Percentiles rank a stretch among this genome's conserved stretches.
Conservation (phyloP, 176 grass and related monocot genomes). For the Ampelocalamus luodianensis region DNA sequence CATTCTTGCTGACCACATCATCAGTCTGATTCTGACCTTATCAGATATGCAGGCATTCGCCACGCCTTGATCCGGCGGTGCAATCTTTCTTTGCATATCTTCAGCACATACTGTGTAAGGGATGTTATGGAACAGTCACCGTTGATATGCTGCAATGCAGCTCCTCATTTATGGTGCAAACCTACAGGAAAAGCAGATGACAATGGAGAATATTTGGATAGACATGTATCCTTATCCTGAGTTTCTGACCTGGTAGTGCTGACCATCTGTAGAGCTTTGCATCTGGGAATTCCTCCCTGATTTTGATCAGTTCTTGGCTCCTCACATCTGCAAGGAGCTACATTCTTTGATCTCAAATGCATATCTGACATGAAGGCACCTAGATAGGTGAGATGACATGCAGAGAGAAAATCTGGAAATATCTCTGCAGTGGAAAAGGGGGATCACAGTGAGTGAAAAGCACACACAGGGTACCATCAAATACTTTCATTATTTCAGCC, state of each 20-base stretch:
- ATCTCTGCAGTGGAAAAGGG: neutral
- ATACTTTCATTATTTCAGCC: slow-evolving; percentile 24
- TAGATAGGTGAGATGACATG: neutral
- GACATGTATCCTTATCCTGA: slow-evolving; percentile 51
- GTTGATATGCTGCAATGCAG: slow-evolving; percentile 21
- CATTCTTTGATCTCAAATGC: slow-evolving; percentile 14
- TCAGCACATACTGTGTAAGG: slow-evolving; percentile 1
- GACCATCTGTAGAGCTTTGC: slow-evolving; percentile 32
- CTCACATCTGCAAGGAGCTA: slow-evolving; percentile 31
- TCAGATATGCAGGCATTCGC: slow-evolving; percentile 26
- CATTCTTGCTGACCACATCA: neutral
- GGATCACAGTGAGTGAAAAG: slow-evolving; percentile 31
- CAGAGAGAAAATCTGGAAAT: slow-evolving; percentile 6
- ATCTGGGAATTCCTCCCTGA: slow-evolving; percentile 21
- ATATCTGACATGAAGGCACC: slow-evolving; percentile 27
- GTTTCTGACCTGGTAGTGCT: slow-evolving; percentile 29
- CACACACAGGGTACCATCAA: slow-evolving; percentile 23
- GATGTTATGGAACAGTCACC: slow-evolving; percentile 33
- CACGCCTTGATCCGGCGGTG: neutral
- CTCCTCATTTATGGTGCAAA: neutral
- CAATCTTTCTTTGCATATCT: slow-evolving; percentile 36
- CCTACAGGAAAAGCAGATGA: slow-evolving; percentile 9
- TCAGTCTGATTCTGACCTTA: slow-evolving; percentile 36
- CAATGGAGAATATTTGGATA: slow-evolving; percentile 45
- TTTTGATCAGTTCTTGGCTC: slow-evolving; percentile 47